Evolutionary conservation across 2,329 filamentous ascomycete genomes (phyloP).

Genomic region (Claviceps monticola): DNA sequence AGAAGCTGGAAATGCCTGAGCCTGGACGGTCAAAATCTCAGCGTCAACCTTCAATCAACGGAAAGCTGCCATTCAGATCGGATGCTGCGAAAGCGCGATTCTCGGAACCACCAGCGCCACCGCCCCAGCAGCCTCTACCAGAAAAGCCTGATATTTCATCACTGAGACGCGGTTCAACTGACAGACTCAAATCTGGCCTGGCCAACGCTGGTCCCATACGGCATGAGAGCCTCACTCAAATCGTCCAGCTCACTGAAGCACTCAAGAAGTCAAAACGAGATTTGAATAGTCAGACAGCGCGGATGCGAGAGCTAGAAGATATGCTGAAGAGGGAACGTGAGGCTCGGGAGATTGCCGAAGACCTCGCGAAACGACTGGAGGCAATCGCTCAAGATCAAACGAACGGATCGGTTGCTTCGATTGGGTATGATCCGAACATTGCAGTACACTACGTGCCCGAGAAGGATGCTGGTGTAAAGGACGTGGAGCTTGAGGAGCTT

Average conservation of each 20-base stretch:
- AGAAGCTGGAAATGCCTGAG: constrained; percentile 36
- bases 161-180: constrained; percentile 62
- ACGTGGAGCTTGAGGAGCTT: background rate
- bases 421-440: constrained; percentile 12
- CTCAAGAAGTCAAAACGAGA: constrained; percentile 74
- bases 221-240: constrained; percentile 52
- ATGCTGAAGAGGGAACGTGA: constrained; percentile 64
- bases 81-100: constrained; percentile 68
- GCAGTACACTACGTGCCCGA: constrained; percentile 11
- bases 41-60: constrained; percentile 32
- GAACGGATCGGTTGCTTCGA: constrained; percentile 15
- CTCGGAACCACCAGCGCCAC: constrained; percentile 83
- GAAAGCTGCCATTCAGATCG: constrained; percentile 43
- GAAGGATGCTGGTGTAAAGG: background rate
- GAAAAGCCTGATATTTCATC: constrained; percentile 78
- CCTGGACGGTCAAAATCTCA: constrained; percentile 29
- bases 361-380: constrained; percentile 57
- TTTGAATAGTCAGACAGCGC: constrained; percentile 66
- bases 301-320: constrained; percentile 65
- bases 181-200: constrained; percentile 49
- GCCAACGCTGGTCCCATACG: constrained; percentile 44
- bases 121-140: constrained; percentile 81
- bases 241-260: constrained; percentile 72
- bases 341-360: constrained; percentile 74
- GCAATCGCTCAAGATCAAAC: constrained; percentile 30